phyloP scores from a whole-genome alignment of 2,329 filamentous ascomycete genomes.

The Fusarium sulawesiense region DNA sequence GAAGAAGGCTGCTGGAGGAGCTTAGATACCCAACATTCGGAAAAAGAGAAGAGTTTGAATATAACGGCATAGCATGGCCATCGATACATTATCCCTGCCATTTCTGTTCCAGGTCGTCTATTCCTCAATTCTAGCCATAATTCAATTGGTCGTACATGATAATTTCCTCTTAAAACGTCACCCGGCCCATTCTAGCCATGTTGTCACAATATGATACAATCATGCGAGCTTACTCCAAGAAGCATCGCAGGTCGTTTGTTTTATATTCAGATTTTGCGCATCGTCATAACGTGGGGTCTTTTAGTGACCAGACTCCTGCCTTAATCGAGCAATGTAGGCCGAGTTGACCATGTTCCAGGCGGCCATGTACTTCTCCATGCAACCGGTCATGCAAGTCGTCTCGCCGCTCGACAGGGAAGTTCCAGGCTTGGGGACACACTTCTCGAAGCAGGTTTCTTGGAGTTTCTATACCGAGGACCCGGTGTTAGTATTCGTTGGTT shows the following conservation, averaged over 20 bases:
- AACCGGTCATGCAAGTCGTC: slow-evolving; percentile 76
- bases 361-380: slow-evolving; percentile 87
- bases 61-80: slow-evolving; percentile 25
- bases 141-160: slow-evolving; percentile 19
- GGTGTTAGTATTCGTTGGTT: slow-evolving; percentile 15
- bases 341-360: slow-evolving; percentile 81
- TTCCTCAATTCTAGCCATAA: slow-evolving; percentile 32
- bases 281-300: slow-evolving; percentile 3
- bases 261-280: background rate
- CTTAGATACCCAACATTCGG: slow-evolving; percentile 47
- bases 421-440: slow-evolving; percentile 78
- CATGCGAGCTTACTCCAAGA: slow-evolving; percentile 6
- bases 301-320: slow-evolving; percentile 62
- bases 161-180: slow-evolving; percentile 1
- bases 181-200: slow-evolving; percentile 20
- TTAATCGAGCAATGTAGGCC: slow-evolving; percentile 73
- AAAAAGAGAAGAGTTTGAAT: slow-evolving; percentile 31
- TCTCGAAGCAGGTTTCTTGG: slow-evolving; percentile 83
- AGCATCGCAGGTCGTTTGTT: slow-evolving; percentile 18
- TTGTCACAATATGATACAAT: slow-evolving; percentile 47
- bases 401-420: slow-evolving; percentile 74
- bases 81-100: slow-evolving; percentile 32
- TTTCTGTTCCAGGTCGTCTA: slow-evolving; percentile 34
- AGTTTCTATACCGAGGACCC: slow-evolving; percentile 68
- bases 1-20: slow-evolving; percentile 52